phyloP scores from a whole-genome alignment of 2,329 filamentous ascomycete species.

The Aspergillus sp. region DNA sequence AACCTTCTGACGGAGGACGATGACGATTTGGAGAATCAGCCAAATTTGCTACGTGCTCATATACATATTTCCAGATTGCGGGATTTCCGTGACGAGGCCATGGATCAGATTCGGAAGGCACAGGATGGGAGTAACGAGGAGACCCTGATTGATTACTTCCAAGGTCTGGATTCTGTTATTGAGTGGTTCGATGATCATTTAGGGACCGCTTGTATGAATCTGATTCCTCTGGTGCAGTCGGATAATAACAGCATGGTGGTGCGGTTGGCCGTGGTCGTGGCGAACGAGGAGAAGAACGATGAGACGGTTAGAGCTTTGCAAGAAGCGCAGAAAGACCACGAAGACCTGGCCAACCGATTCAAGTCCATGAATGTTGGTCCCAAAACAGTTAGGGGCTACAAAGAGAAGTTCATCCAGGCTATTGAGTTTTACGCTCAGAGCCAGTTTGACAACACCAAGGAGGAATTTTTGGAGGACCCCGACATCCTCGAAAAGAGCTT shows the following conservation, averaged over 20 bases:
- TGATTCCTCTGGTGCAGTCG: constrained; percentile 76
- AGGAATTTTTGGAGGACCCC: constrained; percentile 75
- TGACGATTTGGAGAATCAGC: constrained; percentile 77
- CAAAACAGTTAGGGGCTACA: constrained; percentile 88
- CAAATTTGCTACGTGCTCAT: constrained; percentile 80
- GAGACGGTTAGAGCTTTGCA: constrained; percentile 83
- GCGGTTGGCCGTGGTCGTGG: constrained; percentile 80
- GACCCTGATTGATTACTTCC: constrained; percentile 85
- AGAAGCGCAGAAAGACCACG: constrained; percentile 90
- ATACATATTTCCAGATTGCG: constrained; percentile 85
- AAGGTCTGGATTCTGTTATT: constrained; percentile 74
- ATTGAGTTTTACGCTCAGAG: constrained; percentile 65
- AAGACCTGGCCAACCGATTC: constrained; percentile 86
- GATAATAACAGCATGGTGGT: constrained; percentile 88
- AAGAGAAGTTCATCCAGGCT: constrained; percentile 82
- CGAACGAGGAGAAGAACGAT: constrained; percentile 95
- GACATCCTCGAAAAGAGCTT: constrained; percentile 75
- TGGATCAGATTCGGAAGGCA: constrained; percentile 83
- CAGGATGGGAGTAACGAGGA: constrained; percentile 65
- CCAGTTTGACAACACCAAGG: constrained; percentile 63
- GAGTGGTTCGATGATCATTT: constrained; percentile 96
- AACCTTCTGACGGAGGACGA: constrained; percentile 75
- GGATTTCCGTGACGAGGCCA: constrained; percentile 91
- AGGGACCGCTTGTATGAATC: constrained; percentile 75
- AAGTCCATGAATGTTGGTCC: constrained; percentile 92